These are phyloP conservation scores for Aspergillus ibericus DNA, from an alignment of 2,329 filamentous ascomycete species.

Conservation along the genomic window DNA sequence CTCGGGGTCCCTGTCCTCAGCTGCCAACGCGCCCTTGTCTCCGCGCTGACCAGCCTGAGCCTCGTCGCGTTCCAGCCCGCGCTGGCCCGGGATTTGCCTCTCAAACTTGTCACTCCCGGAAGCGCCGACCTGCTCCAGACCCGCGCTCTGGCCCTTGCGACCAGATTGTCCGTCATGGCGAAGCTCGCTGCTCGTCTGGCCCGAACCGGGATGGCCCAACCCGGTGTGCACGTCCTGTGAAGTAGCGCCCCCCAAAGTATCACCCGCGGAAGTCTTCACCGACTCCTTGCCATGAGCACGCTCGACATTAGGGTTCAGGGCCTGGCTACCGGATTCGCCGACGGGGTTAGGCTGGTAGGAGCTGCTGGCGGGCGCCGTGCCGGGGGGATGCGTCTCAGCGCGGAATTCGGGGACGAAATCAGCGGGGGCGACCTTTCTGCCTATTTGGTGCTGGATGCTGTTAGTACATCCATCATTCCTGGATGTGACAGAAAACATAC, in stretches of 20 bases:
- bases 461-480: background rate
- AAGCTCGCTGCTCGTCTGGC: conserved; percentile 51
- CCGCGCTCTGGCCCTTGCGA: conserved; percentile 43
- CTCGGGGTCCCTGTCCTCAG: conserved; percentile 31
- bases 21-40: conserved; percentile 31
- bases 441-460: conserved; percentile 60
- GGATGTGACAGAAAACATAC: background rate
- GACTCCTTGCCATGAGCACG: conserved; percentile 44
- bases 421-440: conserved; percentile 55
- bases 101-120: conserved; percentile 24
- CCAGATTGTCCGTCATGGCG: conserved; percentile 47
- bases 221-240: conserved; percentile 56
- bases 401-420: conserved; percentile 65
- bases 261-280: conserved; percentile 44
- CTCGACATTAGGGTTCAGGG: conserved; percentile 41
- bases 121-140: conserved; percentile 48
- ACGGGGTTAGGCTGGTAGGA: conserved; percentile 50
- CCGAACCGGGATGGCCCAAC: conserved; percentile 53
- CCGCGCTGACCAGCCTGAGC: conserved; percentile 21
- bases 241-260: conserved; percentile 53
- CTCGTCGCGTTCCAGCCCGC: conserved; percentile 31
- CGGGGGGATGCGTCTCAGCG: conserved; percentile 60
- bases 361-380: conserved; percentile 59
- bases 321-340: conserved; percentile 38
- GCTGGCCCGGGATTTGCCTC: conserved; percentile 26